Conservation (phyloP, 2,329 filamentous ascomycete species). For the Aspergillus sp. region DNA sequence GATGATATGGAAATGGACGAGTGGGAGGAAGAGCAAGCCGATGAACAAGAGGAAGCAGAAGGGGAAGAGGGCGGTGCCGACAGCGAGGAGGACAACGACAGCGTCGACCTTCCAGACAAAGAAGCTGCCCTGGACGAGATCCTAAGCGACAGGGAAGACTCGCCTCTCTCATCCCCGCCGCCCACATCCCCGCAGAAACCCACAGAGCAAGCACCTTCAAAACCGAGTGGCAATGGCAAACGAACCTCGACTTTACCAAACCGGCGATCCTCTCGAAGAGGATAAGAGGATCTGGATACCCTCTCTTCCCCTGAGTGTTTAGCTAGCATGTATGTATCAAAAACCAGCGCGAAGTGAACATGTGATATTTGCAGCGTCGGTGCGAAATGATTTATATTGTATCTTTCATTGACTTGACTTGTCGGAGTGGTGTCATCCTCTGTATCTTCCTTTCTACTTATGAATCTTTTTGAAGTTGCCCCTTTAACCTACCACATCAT, state of each 20-base stretch:
- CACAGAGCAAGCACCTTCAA: background rate
- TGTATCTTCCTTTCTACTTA: background rate
- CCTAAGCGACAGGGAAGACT: slow-evolving; percentile 1
- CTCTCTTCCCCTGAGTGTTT: background rate
- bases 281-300: slow-evolving; percentile 8
- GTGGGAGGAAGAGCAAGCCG: slow-evolving; percentile 35
- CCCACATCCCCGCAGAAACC: slow-evolving; percentile 17
- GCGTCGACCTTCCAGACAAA: slow-evolving; percentile 2
- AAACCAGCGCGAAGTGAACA: background rate
- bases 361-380: background rate
- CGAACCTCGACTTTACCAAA: slow-evolving; percentile 19
- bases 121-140: slow-evolving; percentile 7
- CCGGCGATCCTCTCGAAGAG: slow-evolving; percentile 24
- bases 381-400: too few species aligned
- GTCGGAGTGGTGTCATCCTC: background rate
- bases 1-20: slow-evolving; percentile 47
- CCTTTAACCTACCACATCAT: background rate
- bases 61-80: slow-evolving; percentile 23
- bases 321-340: slow-evolving; percentile 6
- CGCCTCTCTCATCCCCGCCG: slow-evolving; percentile 14
- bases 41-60: slow-evolving; percentile 30
- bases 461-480: background rate
- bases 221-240: slow-evolving; percentile 17
- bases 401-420: background rate
- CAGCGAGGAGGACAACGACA: slow-evolving; percentile 21